Evolutionary conservation across 2,329 filamentous ascomycete genomes (phyloP).

Genomic region (Gaeumannomyces sp.): DNA sequence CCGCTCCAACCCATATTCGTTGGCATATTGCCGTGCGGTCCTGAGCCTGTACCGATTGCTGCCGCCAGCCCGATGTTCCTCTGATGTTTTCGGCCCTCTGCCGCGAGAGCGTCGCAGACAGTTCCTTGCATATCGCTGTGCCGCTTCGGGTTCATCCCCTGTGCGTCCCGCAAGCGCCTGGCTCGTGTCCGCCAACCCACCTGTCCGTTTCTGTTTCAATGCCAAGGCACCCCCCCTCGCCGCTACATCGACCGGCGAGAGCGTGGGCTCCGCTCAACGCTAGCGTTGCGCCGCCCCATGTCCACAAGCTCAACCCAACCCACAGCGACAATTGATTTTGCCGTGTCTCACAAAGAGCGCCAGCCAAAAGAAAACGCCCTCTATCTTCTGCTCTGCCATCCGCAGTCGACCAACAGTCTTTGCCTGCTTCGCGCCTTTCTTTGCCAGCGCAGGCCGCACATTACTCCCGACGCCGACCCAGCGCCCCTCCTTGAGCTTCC

Average conservation of each 20-base stretch:
- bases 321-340: background rate
- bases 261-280: background rate
- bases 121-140: background rate
- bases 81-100: background rate
- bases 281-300: background rate
- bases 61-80: background rate
- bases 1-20: too few species aligned
- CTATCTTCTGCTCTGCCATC: background rate
- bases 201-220: background rate
- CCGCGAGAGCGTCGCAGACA: background rate
- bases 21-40: too few species aligned
- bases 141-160: background rate
- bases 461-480: background rate
- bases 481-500: background rate
- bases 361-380: background rate
- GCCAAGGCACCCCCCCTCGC: background rate
- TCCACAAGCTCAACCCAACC: background rate
- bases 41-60: too few species aligned
- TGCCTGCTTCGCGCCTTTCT: background rate
- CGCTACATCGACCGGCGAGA: background rate
- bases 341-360: background rate
- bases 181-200: background rate
- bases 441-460: background rate
- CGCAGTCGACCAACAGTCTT: background rate
- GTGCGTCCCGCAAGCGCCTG: too few species aligned